A percentile compares a stretch with the other conserved stretches of the same genome.
Conservation (phyloP, 306 rosid genomes). For the Quercus rubra region DNA sequence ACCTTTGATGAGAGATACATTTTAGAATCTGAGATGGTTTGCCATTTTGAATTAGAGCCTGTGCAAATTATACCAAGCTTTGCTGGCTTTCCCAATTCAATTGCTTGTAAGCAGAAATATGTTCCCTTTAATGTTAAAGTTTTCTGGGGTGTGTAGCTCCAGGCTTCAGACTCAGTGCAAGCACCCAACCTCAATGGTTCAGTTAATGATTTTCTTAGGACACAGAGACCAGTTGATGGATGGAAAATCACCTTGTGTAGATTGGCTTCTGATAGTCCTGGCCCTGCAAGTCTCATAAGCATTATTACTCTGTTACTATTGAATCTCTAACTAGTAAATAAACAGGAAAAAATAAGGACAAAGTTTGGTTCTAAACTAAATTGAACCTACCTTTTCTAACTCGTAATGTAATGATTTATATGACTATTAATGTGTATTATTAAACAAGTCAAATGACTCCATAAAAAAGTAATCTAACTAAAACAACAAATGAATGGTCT, state of each 20-base stretch:
- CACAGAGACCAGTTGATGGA: slow-evolving; percentile 72
- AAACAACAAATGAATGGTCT: too few relatives aligned
- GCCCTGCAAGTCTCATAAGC: slow-evolving; percentile 43
- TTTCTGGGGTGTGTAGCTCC: slow-evolving; percentile 56
- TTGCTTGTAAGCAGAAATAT: slow-evolving; percentile 61
- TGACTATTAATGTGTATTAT: too few relatives aligned
- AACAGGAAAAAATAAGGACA: too few relatives aligned
- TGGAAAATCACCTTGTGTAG: slow-evolving; percentile 58
- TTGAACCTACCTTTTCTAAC: too few relatives aligned
- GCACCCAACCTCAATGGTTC: slow-evolving; percentile 54
- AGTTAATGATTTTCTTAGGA: slow-evolving; percentile 33
- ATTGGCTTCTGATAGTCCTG: slow-evolving; percentile 29
- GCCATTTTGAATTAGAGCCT: slow-evolving; percentile 52
- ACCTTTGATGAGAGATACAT: slow-evolving; percentile 59
- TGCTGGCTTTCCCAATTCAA: slow-evolving; percentile 43
- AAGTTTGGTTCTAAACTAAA: too few relatives aligned
- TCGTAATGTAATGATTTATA: too few relatives aligned
- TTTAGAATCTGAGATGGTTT: slow-evolving; percentile 64
- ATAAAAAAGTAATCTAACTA: too few relatives aligned
- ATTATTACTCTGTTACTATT: too few relatives aligned
- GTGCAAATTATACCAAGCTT: slow-evolving; percentile 45
- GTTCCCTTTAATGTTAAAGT: slow-evolving; percentile 55
- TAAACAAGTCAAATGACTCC: too few relatives aligned
- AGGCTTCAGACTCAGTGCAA: slow-evolving; percentile 53
- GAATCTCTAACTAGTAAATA: too few relatives aligned